Evolutionary conservation across 257 asterid genomes (phyloP), one percentile per base, ranked within the genome.

Genomic region (Haberlea rhodopensis): DNA sequence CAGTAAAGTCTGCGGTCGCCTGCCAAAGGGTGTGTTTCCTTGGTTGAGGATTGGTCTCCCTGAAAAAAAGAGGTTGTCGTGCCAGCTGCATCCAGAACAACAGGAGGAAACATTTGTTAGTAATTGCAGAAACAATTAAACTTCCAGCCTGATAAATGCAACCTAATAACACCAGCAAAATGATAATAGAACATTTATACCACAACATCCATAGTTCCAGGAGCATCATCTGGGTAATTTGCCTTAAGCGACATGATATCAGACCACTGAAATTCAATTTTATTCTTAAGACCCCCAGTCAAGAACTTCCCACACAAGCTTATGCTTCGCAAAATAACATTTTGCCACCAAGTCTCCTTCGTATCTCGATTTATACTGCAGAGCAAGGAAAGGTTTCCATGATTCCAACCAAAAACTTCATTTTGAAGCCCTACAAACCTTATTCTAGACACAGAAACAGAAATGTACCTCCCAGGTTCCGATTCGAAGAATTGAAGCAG

Each of bases 331-430:
- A 60, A 68, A 76, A 57, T 76, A 76, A 55, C 78, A 76, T 51
- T 76, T 76, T 4, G 78, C 81, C 51, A 76, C 81, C 70, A 76
- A 53, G 54, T 76, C 81, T 28, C 81, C 81, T 68, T 76, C 81
- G 53, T 76, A 68, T 64, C 81, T 76, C 3, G 81, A 72, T 25
- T 76, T 76, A 37, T 76, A 76, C 81, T 76, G 67, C 59, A 76
- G 1, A 21, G 22, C 16, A 53, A 60, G 18, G 11, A 22, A 18
- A 21, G 13, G 28, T 6, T 49, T 58, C 61, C 28, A 40, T 27
- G 24, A 48, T 18, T 3, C 55, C 62, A 60, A 13, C 57, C 53
- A 31, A 51, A 22, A 15, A 16, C 11, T n/a, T 4, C 5, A 13
- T 15, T 43, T 43, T 43, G 19, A 16, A 37, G 15, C 7, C 19